Evolutionary conservation across 2,329 filamentous ascomycete species (phyloP), one percentile per base, ranked within the genome.

Genomic region (Xylariales sp.): DNA sequence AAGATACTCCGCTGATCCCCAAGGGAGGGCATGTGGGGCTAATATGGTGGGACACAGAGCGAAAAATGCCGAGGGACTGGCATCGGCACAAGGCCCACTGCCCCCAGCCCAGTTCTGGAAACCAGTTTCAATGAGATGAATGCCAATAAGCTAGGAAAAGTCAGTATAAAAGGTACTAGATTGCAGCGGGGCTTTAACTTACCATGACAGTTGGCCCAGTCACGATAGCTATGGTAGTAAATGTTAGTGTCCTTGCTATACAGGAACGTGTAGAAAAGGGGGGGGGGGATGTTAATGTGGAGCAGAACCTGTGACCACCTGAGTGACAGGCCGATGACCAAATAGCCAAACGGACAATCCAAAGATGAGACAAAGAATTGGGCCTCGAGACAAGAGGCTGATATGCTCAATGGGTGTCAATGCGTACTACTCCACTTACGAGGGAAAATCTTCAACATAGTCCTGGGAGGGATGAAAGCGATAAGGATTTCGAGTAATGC

Each of bases 41-140:
- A 67, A 65, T 47, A 84, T 79, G 50, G 74, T 70, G 2, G 84
- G 84, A 53, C 86, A 93, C 4, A 76, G 62, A 5, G 71, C 70
- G 59, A 78, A 88, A 50, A 78, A 74, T 11, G 73, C 76, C 4
- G 63, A 59, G 3, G 65, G 55, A 45, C 68, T 60, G 55, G 82
- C 54, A 37, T 66, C 65, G 36, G 71, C 65, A 47, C 80, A 83
- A 5, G 63, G 59, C 3, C 86, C 85, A 29, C 73, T 78, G 22
- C 87, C 86, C 14, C 87, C 87, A 40, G 84, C 84, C 87, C 87
- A 91, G 63, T 84, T 77, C 59, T 83, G 65, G 63, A 91, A 86
- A 10, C 84, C 87, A 24, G 76, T 81, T 50, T 78, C 61, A 52
- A 91, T 82, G 41, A 93, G 70, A 42, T 76, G 76, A 31, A 90